Base-by-base conservation (phyloP, 331 rosid genomes). In the Telfairia occidentalis region DNA sequence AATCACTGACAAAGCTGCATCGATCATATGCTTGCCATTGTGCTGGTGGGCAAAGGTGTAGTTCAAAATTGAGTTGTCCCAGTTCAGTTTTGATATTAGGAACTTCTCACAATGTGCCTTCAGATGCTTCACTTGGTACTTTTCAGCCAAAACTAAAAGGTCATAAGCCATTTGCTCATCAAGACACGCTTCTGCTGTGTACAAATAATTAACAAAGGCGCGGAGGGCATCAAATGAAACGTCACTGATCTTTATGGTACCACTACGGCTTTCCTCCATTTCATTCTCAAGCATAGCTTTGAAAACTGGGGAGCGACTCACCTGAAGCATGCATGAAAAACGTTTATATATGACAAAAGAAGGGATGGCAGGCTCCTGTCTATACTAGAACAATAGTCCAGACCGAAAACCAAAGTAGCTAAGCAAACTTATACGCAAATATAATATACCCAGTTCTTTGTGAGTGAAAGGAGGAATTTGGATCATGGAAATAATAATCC, bases 251-350 rank as follows among this genome's bases (percentile, higher is more conserved):
- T 83, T 94, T 42, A 94, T 90, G 54, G 89, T 91, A 75, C 96
- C 96, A 5, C 92, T 94, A 71, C 85, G 89, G 72, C 92, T 88
- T 85, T 94, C 96, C 63, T 85, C 83, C 98, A 91, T 94, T 59
- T 94, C 92, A 60, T 84, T 91, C 79, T 91, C 97, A 1, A 94
- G 90, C 96, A 94, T 91, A 48, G 96, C 96, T 85, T 77, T 84
- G 81, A 94, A 91, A 49, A 94, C 97, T 4, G 89, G 96, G 43
- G 98, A 94, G 67, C 96, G 96, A 59, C 86, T 89, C 55, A 52
- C 85, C 98, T 91, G 85, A 71, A 75, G 74, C 7, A 9, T 12
- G 26, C 23, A 71, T 8, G 42, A 18, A 72, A 72, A 38, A 66
- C 18, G 9, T 15, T 73, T 7, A 53, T 16, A 13, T 13, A 12